Percentiles rank a stretch among this genome's conserved stretches.
Evolutionary conservation across 2,329 filamentous ascomycete genomes (phyloP).

Genomic region (Trichoderma brevicompactum): DNA sequence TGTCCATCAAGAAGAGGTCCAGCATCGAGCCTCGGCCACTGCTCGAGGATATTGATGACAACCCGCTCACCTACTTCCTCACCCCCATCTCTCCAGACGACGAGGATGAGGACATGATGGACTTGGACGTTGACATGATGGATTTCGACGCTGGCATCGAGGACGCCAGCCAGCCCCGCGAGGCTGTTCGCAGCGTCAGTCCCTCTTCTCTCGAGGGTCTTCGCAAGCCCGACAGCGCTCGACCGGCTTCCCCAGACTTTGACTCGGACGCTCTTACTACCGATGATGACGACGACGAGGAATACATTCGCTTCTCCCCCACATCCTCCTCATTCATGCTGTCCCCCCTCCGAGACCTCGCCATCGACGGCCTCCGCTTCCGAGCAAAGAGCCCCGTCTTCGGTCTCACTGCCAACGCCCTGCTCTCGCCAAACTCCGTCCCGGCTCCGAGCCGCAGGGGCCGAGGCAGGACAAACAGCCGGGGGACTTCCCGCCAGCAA

Average conservation of each 20-base stretch:
- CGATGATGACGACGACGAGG: conserved; percentile 54
- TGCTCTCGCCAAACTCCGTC: conserved; percentile 35
- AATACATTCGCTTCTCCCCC: conserved; percentile 56
- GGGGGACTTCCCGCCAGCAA: conserved; percentile 39
- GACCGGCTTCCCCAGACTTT: conserved; percentile 44
- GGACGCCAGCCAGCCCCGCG: conserved; percentile 50
- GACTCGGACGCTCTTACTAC: conserved; percentile 50
- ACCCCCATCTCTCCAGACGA: conserved; percentile 55
- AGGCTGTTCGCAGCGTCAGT: conserved; percentile 59
- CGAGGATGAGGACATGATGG: conserved; percentile 47
- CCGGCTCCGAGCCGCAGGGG: conserved; percentile 20
- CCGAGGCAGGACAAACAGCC: conserved; percentile 38
- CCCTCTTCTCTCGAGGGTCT: conserved; percentile 60
- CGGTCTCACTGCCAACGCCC: conserved; percentile 38
- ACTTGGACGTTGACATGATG: conserved; percentile 51
- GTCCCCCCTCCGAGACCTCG: conserved; percentile 51
- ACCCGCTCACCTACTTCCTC: conserved; percentile 61
- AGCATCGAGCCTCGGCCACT: conserved; percentile 49
- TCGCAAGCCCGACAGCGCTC: conserved; percentile 45
- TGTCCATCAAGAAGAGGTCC: conserved; percentile 38
- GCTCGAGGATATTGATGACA: conserved; percentile 55
- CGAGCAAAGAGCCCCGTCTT: conserved; percentile 42
- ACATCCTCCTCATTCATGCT: conserved; percentile 45
- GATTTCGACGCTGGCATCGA: conserved; percentile 64
- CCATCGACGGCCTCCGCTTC: conserved; percentile 43